These are phyloP conservation scores for Corynespora cassiicola DNA, from an alignment of 2,329 filamentous ascomycete species.

Conservation along the genomic window DNA sequence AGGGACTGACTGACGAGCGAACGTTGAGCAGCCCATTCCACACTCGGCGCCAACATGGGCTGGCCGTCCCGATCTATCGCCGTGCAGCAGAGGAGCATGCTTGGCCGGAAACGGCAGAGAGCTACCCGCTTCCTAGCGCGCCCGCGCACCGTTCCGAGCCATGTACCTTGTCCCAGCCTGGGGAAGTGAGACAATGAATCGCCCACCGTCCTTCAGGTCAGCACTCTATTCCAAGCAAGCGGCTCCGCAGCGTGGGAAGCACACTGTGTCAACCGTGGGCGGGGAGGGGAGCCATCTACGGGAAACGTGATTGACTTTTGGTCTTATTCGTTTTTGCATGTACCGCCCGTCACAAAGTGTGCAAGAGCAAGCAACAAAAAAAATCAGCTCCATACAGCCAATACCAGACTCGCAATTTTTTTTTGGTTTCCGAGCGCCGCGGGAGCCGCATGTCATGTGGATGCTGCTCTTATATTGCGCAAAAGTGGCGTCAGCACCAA, in stretches of 20 bases:
- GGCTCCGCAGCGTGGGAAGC: no score
- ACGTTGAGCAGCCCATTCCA: conserved; percentile 1
- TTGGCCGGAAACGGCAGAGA: conserved; percentile 15
- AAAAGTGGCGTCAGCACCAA: conserved; percentile 4
- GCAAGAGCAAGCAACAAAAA: not conserved
- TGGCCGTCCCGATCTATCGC: conserved; percentile 16
- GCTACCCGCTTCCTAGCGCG: conserved; percentile 14
- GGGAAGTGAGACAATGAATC: conserved; percentile 11
- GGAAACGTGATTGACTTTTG: not conserved
- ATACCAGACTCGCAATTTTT: no score
- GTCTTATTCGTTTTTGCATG: not conserved
- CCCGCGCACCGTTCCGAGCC: conserved; percentile 25
- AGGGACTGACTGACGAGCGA: no score
- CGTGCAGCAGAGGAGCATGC: conserved; percentile 17
- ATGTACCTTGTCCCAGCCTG: conserved; percentile 13
- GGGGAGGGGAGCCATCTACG: no score
- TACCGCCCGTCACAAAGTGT: not conserved
- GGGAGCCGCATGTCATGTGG: no score
- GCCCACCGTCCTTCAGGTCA: conserved; percentile 14
- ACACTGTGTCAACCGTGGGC: no score
- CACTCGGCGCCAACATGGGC: conserved; percentile 7
- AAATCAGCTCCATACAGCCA: no score
- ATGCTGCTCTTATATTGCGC: conserved; percentile 2
- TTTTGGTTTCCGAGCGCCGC: no score
- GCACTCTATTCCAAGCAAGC: conserved; percentile 19